Conservation (phyloP, 257 asterid genomes). For the Gardenia jasminoides region DNA sequence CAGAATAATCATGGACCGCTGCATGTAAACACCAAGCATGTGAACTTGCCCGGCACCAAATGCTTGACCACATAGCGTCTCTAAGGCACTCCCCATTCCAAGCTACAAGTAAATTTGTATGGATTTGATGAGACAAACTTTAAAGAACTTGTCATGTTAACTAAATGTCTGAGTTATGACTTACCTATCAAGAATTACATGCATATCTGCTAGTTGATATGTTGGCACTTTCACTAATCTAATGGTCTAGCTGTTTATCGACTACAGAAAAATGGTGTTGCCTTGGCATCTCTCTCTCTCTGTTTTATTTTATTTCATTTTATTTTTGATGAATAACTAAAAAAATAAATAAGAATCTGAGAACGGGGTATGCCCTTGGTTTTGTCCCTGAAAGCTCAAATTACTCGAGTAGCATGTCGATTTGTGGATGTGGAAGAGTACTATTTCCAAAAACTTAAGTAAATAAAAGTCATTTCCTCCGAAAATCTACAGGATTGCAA, state of each 20-base stretch:
- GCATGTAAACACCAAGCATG: conserved; percentile 80
- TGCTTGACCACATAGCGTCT: conserved; percentile 88
- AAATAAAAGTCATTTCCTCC: too few species aligned
- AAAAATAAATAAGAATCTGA: background rate
- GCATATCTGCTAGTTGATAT: too few species aligned
- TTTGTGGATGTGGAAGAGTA: too few species aligned
- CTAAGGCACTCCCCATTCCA: conserved; percentile 97
- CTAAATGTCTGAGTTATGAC: too few species aligned
- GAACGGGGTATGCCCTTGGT: background rate
- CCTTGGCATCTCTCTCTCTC: too few species aligned
- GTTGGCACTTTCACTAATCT: too few species aligned
- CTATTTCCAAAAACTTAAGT: background rate
- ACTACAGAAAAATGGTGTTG: too few species aligned
- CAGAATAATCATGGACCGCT: conserved; percentile 67
- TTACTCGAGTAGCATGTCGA: background rate
- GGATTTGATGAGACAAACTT: background rate
- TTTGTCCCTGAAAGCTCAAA: background rate
- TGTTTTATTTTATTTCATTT: background rate
- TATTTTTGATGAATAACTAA: too few species aligned
- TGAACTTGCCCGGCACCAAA: conserved; percentile 79
- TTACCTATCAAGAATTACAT: too few species aligned
- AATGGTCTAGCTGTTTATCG: too few species aligned
- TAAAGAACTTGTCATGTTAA: too few species aligned
- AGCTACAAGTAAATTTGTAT: conserved; percentile 44
- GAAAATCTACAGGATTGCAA: too few species aligned